Evolutionary conservation across 768 basidiomycete species (phyloP).

Genomic region (Leccinellum albellum): DNA sequence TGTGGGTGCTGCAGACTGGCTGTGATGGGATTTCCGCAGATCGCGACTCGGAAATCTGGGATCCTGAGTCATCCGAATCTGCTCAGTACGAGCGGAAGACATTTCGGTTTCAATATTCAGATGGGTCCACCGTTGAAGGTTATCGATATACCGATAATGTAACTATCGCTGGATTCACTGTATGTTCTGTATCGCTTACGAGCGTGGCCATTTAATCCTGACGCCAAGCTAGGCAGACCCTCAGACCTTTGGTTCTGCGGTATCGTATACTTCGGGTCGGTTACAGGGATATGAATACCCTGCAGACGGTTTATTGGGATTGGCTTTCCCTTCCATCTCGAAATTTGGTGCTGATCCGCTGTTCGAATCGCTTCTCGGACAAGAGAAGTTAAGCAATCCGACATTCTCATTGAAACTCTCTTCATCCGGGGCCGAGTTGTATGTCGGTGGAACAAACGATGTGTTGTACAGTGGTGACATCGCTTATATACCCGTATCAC

Average conservation of each 20-base stretch:
- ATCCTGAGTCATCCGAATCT: background rate
- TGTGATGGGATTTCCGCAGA: background rate
- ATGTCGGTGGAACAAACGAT: background rate
- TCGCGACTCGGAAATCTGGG: background rate
- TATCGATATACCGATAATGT: background rate
- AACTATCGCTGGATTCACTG: background rate
- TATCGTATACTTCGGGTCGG: background rate
- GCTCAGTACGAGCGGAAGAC: too few species aligned
- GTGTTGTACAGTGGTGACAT: background rate
- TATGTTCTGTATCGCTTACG: background rate
- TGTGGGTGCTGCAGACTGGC: background rate
- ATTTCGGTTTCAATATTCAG: background rate
- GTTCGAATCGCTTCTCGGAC: background rate
- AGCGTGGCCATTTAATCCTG: background rate
- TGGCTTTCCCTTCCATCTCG: background rate
- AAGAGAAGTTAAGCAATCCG: background rate
- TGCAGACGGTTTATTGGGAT: background rate
- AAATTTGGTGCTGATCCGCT: background rate
- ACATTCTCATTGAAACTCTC: background rate
- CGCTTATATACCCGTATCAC: background rate
- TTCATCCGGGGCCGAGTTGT: background rate
- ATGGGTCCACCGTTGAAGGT: background rate
- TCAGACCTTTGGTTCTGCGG: background rate
- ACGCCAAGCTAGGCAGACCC: background rate
- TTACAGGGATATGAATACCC: background rate